A percentile compares a stretch with the other conserved stretches of the same genome.
These are phyloP conservation scores for Coemansia sp. DNA, from an alignment of 192 early-diverging fungal genomes.

Conservation along the genomic window DNA sequence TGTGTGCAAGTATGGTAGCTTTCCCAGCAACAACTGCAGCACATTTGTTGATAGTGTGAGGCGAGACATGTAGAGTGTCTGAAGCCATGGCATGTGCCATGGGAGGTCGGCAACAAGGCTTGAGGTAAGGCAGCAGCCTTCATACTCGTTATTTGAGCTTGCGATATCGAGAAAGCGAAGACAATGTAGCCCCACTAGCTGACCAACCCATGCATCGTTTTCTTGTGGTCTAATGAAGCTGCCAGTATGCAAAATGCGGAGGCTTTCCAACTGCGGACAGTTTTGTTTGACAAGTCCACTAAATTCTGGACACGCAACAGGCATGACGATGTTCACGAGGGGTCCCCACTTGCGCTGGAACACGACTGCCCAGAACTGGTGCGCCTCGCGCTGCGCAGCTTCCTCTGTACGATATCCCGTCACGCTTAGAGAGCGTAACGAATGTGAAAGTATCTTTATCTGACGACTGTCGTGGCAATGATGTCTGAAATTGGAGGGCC, in stretches of 20 bases:
- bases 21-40: slow-evolving; percentile 17
- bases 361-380: slow-evolving; percentile 27
- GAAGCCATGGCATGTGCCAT: slow-evolving; percentile 28
- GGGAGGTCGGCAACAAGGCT: slow-evolving; percentile 15
- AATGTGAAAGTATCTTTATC: not conserved
- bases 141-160: slow-evolving; percentile 51
- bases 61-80: slow-evolving; percentile 39
- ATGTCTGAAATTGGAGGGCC: not conserved
- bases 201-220: slow-evolving; percentile 33
- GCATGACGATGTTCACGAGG: slow-evolving; percentile 22
- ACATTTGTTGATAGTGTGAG: slow-evolving; percentile 16
- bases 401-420: slow-evolving; percentile 37
- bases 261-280: slow-evolving; percentile 19
- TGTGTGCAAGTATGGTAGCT: slow-evolving; percentile 37
- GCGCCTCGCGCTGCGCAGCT: slow-evolving; percentile 28
- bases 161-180: slow-evolving; percentile 41
- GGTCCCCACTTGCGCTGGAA: slow-evolving; percentile 18
- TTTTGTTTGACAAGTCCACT: slow-evolving; percentile 18
- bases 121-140: slow-evolving; percentile 35
- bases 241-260: slow-evolving; percentile 30
- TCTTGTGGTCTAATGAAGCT: slow-evolving; percentile 24
- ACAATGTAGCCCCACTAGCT: slow-evolving; percentile 14
- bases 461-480: not conserved
- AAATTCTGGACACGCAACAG: slow-evolving; percentile 31
- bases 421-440: slow-evolving; percentile 18